Evolutionary conservation across 2,329 filamentous ascomycete species (phyloP).

Genomic region (Truncatella angustata): DNA sequence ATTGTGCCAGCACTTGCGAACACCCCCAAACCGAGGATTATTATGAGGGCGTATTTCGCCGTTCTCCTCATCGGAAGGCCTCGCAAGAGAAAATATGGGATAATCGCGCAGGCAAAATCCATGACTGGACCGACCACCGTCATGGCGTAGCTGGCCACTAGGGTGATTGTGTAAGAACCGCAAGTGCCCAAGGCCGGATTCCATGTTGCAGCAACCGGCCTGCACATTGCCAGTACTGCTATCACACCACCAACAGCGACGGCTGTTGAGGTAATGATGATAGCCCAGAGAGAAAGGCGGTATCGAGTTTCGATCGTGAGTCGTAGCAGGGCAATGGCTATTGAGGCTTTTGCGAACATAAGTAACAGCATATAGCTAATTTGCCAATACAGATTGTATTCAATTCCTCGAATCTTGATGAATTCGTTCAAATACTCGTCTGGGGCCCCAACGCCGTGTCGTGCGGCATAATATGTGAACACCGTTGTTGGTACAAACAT

Average conservation of each 20-base stretch:
- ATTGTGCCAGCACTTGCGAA: slow-evolving; percentile 6
- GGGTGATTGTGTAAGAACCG: neutral
- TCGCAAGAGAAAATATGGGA: slow-evolving; percentile 3
- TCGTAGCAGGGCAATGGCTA: slow-evolving; percentile 7
- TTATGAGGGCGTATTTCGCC: slow-evolving; percentile 1
- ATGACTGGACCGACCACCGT: neutral
- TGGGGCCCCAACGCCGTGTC: slow-evolving; percentile 4
- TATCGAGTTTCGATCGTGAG: slow-evolving; percentile 7
- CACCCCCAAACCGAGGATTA: neutral
- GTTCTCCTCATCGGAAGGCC: neutral
- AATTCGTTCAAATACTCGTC: slow-evolving; percentile 1
- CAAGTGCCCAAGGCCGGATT: neutral
- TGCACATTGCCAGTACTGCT: neutral
- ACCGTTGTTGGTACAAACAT: neutral
- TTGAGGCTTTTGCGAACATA: slow-evolving; percentile 8
- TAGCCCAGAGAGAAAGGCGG: neutral
- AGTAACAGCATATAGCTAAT: slow-evolving; percentile 5
- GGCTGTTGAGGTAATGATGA: neutral
- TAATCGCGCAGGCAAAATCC: slow-evolving; percentile 6
- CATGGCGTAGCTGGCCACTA: neutral
- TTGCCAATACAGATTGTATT: too few relatives aligned
- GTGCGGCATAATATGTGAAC: neutral
- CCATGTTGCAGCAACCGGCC: slow-evolving; percentile 1
- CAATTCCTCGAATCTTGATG: too few relatives aligned
- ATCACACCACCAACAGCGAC: neutral